Conservation (phyloP, 257 asterid species). For the Cynanchum wilfordii region DNA sequence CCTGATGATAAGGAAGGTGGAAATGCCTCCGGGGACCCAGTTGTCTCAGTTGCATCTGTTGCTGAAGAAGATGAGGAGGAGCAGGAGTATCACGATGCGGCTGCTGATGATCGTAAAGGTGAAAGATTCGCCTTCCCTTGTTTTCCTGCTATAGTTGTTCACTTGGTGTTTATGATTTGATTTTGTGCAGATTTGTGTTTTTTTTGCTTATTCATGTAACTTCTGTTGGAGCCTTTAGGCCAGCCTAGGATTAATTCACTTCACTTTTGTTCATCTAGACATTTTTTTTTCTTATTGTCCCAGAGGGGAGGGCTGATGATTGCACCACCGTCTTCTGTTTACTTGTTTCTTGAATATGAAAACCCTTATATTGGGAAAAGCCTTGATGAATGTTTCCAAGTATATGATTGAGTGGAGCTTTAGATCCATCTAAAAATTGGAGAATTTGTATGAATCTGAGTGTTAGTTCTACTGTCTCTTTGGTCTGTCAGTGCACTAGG, state of each 20-base stretch:
- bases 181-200: background rate
- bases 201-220: background rate
- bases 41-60: constrained; percentile 56
- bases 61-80: constrained; percentile 65
- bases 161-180: background rate
- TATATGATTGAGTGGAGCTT: too few relatives aligned
- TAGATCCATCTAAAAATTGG: background rate
- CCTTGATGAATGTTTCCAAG: background rate
- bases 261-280: background rate
- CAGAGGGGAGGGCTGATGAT: background rate
- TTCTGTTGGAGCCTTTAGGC: background rate
- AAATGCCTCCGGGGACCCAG: constrained; percentile 29
- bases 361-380: background rate
- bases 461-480: background rate
- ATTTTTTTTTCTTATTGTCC: background rate
- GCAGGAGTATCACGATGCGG: constrained; percentile 66
- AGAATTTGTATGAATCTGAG: background rate
- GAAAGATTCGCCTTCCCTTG: background rate
- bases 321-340: background rate
- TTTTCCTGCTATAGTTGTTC: background rate
- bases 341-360: background rate
- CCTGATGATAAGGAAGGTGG: constrained; percentile 61
- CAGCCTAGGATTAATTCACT: background rate
- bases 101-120: constrained; percentile 68
- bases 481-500: background rate